Evolutionary conservation across 2,329 filamentous ascomycete genomes (phyloP), one percentile per base, ranked within the genome.

Genomic region (Penicillium corylophilum): DNA sequence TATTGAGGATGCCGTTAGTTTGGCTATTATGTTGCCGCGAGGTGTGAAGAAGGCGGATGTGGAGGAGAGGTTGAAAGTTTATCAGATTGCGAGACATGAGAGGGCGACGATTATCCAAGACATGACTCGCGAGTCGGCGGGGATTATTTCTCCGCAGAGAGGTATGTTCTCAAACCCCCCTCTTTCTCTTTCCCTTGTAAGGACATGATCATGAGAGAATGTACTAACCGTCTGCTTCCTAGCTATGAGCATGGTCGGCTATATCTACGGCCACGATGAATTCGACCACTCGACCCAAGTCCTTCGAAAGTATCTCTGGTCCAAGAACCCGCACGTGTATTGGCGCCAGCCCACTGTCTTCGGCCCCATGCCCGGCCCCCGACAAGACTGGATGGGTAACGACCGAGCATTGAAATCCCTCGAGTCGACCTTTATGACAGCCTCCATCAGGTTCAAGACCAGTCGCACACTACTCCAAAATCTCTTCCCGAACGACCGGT

Each of bases 1-100:
- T 0, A 87, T 89, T 39, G 86, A 89, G 63, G 86, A 89, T 55
- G 85, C 80, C 0, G 81, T 79, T 0, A 78, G 83, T 0, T 64
- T 89, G 0, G 78, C 76, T 0, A 78, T 80, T 1, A 73, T 89
- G 6, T 71, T 89, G 0, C 77, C 79, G 0, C 55, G 59, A 0
- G 78, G 77, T 0, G 79, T 79, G 0, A 50, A 62, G 0, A 54
- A 64, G 0, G 65, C 72, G 0, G 79, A 83, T 0, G 70, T 88
- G 0, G 69, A 78, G 0, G 78, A 80, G 7, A 76, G 85, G 0
- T 69, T 89, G 7, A 73, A 74, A 47, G 70, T 88, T 0, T 87
- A 87, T 59, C 73, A 87, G 52, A 71, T 79, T 31, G 79, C 81
- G 44, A 74, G 86, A 6, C 78, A 81, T 36, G 77, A 79, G 22